These are phyloP conservation scores for Hortiboletus campestris DNA, from an alignment of 768 basidiomycete species.

Conservation along the genomic window DNA sequence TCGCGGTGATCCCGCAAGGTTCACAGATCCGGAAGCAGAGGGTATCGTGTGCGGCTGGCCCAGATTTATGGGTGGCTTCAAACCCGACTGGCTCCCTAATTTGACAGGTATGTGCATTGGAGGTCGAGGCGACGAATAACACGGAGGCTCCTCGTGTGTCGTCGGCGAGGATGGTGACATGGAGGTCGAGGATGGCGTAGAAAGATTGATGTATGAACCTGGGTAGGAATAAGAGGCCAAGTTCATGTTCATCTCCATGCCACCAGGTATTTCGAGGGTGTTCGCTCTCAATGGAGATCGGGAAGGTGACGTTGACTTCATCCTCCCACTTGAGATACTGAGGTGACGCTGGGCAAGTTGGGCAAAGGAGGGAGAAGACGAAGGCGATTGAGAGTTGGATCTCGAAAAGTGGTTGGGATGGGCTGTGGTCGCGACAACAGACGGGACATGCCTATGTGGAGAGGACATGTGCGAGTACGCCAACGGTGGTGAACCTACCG, in stretches of 20 bases:
- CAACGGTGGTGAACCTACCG: conserved; percentile 11
- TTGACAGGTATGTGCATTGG: conserved; percentile 16
- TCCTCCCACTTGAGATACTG: conserved; percentile 21
- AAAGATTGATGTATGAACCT: conserved; percentile 47
- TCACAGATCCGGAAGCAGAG: conserved; percentile 13
- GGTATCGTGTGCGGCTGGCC: conserved; percentile 14
- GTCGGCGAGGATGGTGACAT: conserved; percentile 46
- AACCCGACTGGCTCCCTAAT: conserved; percentile 16
- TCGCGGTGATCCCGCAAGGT: conserved; percentile 15
- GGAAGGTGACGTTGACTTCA: conserved; percentile 31
- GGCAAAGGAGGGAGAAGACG: conserved; percentile 12
- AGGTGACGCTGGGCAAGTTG: conserved; percentile 28
- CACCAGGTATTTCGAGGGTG: conserved; percentile 15
- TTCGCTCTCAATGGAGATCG: conserved; percentile 30
- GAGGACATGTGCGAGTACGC: conserved; percentile 22
- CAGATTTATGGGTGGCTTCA: conserved; percentile 9
- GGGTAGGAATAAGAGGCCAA: conserved; percentile 13
- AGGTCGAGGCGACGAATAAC: conserved; percentile 22
- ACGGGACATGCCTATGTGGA: conserved; percentile 49
- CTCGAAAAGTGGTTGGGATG: conserved; percentile 13
- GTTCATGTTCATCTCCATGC: conserved; percentile 12
- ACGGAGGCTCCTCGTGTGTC: conserved; percentile 13
- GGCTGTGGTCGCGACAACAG: conserved; percentile 48
- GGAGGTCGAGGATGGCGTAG: conserved; percentile 57
- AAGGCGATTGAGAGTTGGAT: conserved; percentile 10